Conservation (phyloP, 768 basidiomycete genomes). For the Tricholomella constricta region DNA sequence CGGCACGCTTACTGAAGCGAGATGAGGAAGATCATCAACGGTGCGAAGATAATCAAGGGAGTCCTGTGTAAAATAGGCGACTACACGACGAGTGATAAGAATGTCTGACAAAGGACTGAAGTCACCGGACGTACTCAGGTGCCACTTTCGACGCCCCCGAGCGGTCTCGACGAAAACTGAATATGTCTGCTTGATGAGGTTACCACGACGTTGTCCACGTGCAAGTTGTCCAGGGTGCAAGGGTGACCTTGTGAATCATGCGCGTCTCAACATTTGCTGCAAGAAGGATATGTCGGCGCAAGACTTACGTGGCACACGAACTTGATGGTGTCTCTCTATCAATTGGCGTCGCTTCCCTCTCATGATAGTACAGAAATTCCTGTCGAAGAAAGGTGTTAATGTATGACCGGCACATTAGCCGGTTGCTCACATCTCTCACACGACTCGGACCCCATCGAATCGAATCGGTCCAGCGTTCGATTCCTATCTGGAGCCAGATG, state of each 20-base stretch:
- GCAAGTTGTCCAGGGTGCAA: conserved; percentile 20
- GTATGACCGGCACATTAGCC: conserved; percentile 1
- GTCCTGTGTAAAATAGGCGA: conserved; percentile 76
- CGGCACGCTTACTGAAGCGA: conserved; percentile 58
- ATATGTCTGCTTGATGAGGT: conserved; percentile 78
- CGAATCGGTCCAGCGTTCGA: conserved; percentile 83
- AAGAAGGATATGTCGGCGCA: neutral
- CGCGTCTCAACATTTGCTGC: neutral
- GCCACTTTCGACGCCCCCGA: conserved; percentile 76
- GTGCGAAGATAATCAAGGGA: conserved; percentile 56
- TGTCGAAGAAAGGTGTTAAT: conserved; percentile 30
- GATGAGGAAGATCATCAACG: conserved; percentile 58
- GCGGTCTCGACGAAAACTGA: conserved; percentile 73
- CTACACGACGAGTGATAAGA: conserved; percentile 34
- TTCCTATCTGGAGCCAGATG: conserved; percentile 53
- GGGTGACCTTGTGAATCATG: conserved; percentile 20
- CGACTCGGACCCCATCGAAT: conserved; percentile 80
- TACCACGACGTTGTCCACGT: conserved; percentile 38
- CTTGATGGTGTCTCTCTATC: conserved; percentile 52
- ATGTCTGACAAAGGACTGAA: neutral
- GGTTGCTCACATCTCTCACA: conserved; percentile 63
- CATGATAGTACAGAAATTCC: conserved; percentile 81
- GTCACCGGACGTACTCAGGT: conserved; percentile 57
- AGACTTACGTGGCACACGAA: conserved; percentile 50
- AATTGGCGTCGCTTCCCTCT: conserved; percentile 53